These are phyloP conservation scores for Populus nigra DNA, from an alignment of 345 rosid genomes.

Conservation along the genomic window DNA sequence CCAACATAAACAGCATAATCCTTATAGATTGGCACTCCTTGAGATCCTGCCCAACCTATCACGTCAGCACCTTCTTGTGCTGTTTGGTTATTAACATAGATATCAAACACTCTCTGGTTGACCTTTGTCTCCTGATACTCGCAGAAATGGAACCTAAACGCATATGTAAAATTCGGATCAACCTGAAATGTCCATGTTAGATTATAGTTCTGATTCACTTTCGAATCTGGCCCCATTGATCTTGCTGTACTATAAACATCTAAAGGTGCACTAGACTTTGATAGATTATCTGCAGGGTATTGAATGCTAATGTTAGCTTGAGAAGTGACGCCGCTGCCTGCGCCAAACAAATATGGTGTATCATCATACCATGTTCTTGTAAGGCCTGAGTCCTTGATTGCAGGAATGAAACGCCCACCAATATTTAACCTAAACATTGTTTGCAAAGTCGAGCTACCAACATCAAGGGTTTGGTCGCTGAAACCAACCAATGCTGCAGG, in stretches of 20 bases:
- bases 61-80: conserved; percentile 26
- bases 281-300: conserved; percentile 13
- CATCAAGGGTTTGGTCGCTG: conserved; percentile 13
- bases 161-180: conserved; percentile 24
- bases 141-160: conserved; percentile 27
- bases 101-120: conserved; percentile 27
- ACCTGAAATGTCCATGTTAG: conserved; percentile 21
- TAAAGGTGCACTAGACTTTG: conserved; percentile 15
- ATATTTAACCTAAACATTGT: conserved; percentile 26
- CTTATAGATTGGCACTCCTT: conserved; percentile 24
- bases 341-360: conserved; percentile 27
- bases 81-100: conserved; percentile 25
- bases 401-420: conserved; percentile 27
- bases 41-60: conserved; percentile 24
- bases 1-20: conserved; percentile 18
- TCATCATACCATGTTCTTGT: conserved; percentile 31
- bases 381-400: conserved; percentile 26
- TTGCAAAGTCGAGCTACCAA: conserved; percentile 13
- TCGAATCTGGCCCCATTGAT: conserved; percentile 15
- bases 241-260: conserved; percentile 21
- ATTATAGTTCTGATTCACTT: conserved; percentile 17
- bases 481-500: conserved; percentile 17
- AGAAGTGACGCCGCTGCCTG: conserved; percentile 12
- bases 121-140: conserved; percentile 5
- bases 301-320: conserved; percentile 9